Evolutionary conservation across 2,329 filamentous ascomycete species (phyloP), one percentile per base, ranked within the genome.

Genomic region (Venturia asperata): DNA sequence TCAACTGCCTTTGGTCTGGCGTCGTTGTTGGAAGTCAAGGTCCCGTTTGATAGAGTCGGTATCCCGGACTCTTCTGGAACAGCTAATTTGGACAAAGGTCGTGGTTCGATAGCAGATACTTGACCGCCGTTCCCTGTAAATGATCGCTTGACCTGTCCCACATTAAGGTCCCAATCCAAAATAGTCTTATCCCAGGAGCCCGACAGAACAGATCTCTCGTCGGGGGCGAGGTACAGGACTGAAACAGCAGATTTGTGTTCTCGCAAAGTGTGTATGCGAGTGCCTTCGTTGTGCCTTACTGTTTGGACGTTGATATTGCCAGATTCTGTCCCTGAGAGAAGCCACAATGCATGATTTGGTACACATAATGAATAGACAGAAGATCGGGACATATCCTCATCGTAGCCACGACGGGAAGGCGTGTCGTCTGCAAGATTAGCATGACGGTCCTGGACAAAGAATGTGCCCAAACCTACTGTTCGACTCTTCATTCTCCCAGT

Each of bases 171-270:
- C 94, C 94, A 99, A 73, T 97, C 92, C 64, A 92, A 84, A 0
- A 97, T 87, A 21, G 85, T 89, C 77, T 96, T 97, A 76, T 99
- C 94, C 94, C 94, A 99, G 74, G 92, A 93, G 3, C 94, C 94
- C 42, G 92, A 97, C 10, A 99, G 77, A 4, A 97, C 85, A 47
- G 88, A 92, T 71, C 83, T 87, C 78, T 99, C 94, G 70, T 97
- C 92, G 5, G 89, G 85, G 0, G 90, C 86, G 15, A 99, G 79
- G 11, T 85, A 87, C 66, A 99, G 77, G 5, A 95, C 91, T 24
- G 92, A 96, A 21, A 99, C 94, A 0, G 94, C 93, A 60, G 92
- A 96, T 1, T 87, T 91, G 74, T 99, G 94, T 69, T 89, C 86
- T 67, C 88, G 87, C 27, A 99, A 80, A 42, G 87, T 88, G 10